These are phyloP conservation scores for Gossypium anomalum DNA, from an alignment of 345 rosid genomes.

Conservation along the genomic window DNA sequence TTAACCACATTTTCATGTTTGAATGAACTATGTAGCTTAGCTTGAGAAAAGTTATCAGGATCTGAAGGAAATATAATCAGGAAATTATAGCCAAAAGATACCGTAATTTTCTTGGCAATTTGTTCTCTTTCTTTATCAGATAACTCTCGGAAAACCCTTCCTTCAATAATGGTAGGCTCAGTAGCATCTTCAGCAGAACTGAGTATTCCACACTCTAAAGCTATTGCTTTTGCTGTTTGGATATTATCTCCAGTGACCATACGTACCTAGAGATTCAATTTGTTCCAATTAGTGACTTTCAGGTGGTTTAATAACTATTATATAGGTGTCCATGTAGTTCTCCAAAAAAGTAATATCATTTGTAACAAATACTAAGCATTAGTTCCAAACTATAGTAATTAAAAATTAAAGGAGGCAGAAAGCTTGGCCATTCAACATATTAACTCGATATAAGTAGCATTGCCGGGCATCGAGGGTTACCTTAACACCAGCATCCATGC, in stretches of 20 bases:
- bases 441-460: not conserved
- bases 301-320: not conserved
- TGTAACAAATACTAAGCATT: not conserved
- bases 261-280: conserved; percentile 55
- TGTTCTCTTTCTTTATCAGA: conserved; percentile 80
- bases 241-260: conserved; percentile 99
- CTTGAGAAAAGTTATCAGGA: conserved; percentile 15
- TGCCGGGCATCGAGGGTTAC: conserved; percentile 27
- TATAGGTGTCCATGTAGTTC: not conserved
- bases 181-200: conserved; percentile 43
- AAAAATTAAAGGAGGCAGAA: not conserved
- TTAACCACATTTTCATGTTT: conserved; percentile 10
- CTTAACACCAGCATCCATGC: conserved; percentile 89
- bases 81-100: conserved; percentile 24
- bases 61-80: not conserved
- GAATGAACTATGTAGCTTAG: not conserved
- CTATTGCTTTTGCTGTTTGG: conserved; percentile 95
- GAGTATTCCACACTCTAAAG: conserved; percentile 95
- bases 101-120: conserved; percentile 71
- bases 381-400: not conserved
- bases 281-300: not conserved
- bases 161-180: conserved; percentile 74
- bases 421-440: not conserved
- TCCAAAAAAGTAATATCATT: not conserved
- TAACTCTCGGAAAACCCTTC: conserved; percentile 73